These are phyloP conservation scores for Phyllosticta paracitricarpa DNA, from an alignment of 2,329 filamentous ascomycete genomes.

Conservation along the genomic window DNA sequence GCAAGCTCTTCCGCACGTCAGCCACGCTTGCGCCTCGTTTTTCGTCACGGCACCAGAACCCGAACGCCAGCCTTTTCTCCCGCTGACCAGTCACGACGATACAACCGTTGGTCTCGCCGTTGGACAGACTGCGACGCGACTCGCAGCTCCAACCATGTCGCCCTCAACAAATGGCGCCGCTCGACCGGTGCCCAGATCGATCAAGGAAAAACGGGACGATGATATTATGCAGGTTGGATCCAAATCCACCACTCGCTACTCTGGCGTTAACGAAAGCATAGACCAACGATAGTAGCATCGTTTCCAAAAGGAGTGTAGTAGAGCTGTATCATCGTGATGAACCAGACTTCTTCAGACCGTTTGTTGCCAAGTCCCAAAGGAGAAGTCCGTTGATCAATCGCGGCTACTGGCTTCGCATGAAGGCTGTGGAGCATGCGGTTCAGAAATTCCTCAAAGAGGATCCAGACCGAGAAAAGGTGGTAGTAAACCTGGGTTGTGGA, in stretches of 20 bases:
- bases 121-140: neutral
- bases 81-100: neutral
- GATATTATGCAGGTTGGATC: conserved; percentile 22
- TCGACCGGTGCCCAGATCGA: conserved; percentile 10
- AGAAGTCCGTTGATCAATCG: conserved; percentile 84
- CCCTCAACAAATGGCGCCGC: neutral
- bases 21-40: neutral
- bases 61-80: neutral
- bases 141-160: neutral
- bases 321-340: conserved; percentile 69
- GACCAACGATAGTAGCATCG: conserved; percentile 86
- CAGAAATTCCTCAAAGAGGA: conserved; percentile 57
- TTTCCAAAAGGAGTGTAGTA: conserved; percentile 89
- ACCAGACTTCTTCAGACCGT: conserved; percentile 77
- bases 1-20: neutral
- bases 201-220: conserved; percentile 19
- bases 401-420: conserved; percentile 79
- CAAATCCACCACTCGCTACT: neutral
- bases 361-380: conserved; percentile 73
- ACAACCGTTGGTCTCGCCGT: neutral
- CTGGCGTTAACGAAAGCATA: conserved; percentile 29
- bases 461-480: conserved; percentile 52
- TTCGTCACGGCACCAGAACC: neutral
- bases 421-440: conserved; percentile 67
- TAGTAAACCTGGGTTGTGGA: conserved; percentile 82